Evolutionary conservation across 805 yeast species (phyloP), one percentile per base, ranked within the genome.

Genomic region (Candida namnaoensis): DNA sequence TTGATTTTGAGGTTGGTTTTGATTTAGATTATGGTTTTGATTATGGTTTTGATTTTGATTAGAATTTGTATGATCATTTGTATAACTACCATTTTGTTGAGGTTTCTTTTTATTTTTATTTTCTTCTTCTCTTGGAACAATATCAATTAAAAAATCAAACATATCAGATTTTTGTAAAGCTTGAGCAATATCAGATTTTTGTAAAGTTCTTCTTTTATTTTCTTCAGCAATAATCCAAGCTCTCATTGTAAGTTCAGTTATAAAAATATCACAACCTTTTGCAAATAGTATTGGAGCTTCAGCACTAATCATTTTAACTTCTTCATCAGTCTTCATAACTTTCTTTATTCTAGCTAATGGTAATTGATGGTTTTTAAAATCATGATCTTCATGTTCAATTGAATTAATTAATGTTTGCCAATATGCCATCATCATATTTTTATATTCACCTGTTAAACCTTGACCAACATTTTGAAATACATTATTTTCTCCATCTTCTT

Each of bases 171-270:
- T 88, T 49, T 88, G 93, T 43, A 95, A 68, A 1, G 99, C 99
- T 14, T 93, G 93, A 2, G 96, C 95, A 47, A 93, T 88, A 57
- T 93, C 99, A 1, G 88, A 79, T 55, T 88, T 85, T 60, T 93
- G 99, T 44, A 93, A 66, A 5, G 99, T 93, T 46, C 99, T 68
- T 50, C 99, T 75, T 58, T 93, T 93, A 65, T 87, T 87, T 55
- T 88, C 96, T 61, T 93, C 98, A 3, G 98, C 96, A 54, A 90
- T 96, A 47, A 93, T 88, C 99, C 99, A 93, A 7, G 99, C 97
- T 44, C 99, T 72, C 96, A 93, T 90, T 12, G 99, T 90, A 42
- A 93, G 68, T 60, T 93, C 99, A 1, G 99, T 90, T 51, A 93
- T 91, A 63, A 93, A 93, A 32, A 93, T 81, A 59, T 93, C 99